Base-by-base conservation (phyloP, 345 rosid genomes). In the Balakata baccata region DNA sequence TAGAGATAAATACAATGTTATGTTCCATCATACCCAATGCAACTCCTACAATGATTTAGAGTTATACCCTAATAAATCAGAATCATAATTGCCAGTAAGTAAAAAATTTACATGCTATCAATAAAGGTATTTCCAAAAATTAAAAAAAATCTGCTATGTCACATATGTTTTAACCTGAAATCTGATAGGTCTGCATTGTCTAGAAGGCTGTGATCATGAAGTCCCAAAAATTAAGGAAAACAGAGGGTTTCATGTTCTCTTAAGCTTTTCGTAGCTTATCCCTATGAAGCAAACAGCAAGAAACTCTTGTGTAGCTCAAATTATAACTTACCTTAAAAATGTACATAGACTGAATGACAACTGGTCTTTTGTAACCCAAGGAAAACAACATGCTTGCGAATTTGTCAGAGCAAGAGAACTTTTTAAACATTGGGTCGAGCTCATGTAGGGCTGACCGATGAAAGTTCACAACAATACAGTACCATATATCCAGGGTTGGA, bases 311-410 rank as follows among this genome's bases (percentile, higher is more conserved):
- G 50, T 4, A 29, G 34, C 46, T 34, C 12, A 29, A 68, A 68
- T 34, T 68, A 34, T 43, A 22, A 16, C 37, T 9, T 77, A 91
- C 96, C 98, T 91, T 93, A 78, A 89, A 95, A 46, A 95, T 95
- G 82, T 92, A 95, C 98, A 92, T 92, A 16, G 99, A 88, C 85
- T 95, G 99, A 82, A 92, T 81, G 78, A 87, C 56, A 18, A 83
- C 87, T 12, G 98, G 97, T 81, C 87, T 89, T 80, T 60, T 89
- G 84, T 91, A 92, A 69, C 89, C 92, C 56, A 95, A 88, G 72
- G 98, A 91, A 62, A 49, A 72, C 52, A 89, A 78, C 87, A 91
- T 61, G 75, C 86, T 83, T 20, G 85, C 87, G 75, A 87, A 25
- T 70, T 91, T 91, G 10, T 86, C 84, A 2, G 94, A 86, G 81